Evolutionary conservation across 169 alveolate genomes (phyloP).

Genomic region (Plasmodium reichenowi): DNA sequence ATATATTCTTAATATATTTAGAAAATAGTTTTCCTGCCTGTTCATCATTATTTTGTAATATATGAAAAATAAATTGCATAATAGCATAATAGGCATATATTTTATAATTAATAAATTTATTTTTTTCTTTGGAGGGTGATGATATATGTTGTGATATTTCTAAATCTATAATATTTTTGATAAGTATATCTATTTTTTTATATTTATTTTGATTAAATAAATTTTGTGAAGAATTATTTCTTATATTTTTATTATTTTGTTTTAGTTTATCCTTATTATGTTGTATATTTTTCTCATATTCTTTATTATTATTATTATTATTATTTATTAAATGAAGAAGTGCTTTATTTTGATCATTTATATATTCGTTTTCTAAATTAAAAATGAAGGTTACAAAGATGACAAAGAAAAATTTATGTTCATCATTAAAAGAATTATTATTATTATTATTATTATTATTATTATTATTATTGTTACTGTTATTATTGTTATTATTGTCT

Average conservation of each 20-base stretch:
- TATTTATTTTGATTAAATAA: background rate
- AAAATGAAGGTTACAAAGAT: slow-evolving; percentile 45
- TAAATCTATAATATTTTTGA: slow-evolving; percentile 28
- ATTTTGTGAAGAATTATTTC: background rate
- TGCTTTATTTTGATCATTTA: background rate
- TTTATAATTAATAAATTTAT: slow-evolving; percentile 2
- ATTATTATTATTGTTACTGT: background rate
- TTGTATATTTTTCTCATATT: background rate
- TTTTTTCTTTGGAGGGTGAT: background rate
- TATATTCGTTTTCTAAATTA: slow-evolving; percentile 22
- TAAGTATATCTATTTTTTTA: slow-evolving; percentile 41
- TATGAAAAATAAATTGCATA: slow-evolving; percentile 13
- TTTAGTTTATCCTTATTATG: background rate
- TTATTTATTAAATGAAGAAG: background rate
- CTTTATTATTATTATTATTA: background rate
- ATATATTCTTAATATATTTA: slow-evolving; percentile 29
- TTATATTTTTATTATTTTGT: background rate
- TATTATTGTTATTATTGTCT: background rate
- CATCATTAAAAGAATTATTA: background rate
- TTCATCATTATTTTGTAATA: slow-evolving; percentile 4
- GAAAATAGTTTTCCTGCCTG: slow-evolving; percentile 6
- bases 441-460: background rate
- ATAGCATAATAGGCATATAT: slow-evolving; percentile 9
- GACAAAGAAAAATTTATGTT: slow-evolving; percentile 17
- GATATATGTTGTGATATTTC: slow-evolving; percentile 1